Evolutionary conservation across 1,284 basidiomycete genomes (phyloP), one percentile per base, ranked within the genome.

Genomic region (Microbotryomycetes sp.): DNA sequence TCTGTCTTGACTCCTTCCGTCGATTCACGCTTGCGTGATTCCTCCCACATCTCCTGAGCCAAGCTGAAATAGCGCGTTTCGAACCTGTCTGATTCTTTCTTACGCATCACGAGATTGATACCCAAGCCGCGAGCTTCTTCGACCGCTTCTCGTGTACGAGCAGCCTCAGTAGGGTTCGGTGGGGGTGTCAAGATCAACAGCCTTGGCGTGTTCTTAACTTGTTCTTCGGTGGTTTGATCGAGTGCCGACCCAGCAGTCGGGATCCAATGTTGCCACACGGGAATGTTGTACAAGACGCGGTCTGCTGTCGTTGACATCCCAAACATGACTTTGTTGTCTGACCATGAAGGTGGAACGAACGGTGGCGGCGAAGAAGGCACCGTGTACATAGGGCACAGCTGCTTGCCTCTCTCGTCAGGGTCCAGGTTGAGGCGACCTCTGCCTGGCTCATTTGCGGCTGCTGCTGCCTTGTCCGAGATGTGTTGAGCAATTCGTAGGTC

Each of bases 301-400:
- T 66, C 65, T 15, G 70, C 65, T 5, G 61, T 64, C n/a, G 70
- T 71, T 23, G 67, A 67, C 63, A 70, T 70, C 26, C 70, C 70
- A 32, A 69, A 70, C 69, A 71, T 71, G 59, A 71, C 55, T 16
- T 60, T 64, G 56, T 22, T 60, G 42, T 60, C 22, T 12, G 19
- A 29, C 62, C 62, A 68, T 7, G 16, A 29, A 2, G 15, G n/a
- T 0, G 67, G 56, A 0, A 60, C 23, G 2, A 16, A 7, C 22
- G 64, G 62, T 6, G 53, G 51, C 14, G 64, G 49, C 2, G 49
- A 57, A 1, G 64, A 64, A 4, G 64, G 62, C 0, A 68, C 64
- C 14, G 14, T 19, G 56, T 66, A 54, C 32, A 55, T 25, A 4
- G 28, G 23, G 48, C 67, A 68, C 12, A 65, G 29, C 49, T 62